phyloP scores from a whole-genome alignment of 345 rosid species.

The Pseudoturritis turrita region DNA sequence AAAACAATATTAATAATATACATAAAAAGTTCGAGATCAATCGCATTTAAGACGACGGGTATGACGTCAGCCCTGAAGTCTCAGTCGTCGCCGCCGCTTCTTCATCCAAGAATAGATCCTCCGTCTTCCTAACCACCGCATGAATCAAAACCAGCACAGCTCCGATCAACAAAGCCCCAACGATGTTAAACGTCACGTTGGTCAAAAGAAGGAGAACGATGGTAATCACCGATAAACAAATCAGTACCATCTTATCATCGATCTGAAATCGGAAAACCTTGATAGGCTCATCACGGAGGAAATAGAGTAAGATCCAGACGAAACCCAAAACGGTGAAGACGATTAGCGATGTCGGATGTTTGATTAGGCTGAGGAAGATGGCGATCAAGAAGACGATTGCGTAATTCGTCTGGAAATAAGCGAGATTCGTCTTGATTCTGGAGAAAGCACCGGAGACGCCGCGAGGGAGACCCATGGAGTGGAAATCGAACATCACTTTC shows the following conservation, averaged over 20 bases:
- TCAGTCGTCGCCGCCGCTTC: conserved; percentile 36
- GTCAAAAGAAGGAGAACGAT: conserved; percentile 58
- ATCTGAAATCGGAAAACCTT: conserved; percentile 44
- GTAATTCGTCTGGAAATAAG: conserved; percentile 66
- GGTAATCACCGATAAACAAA: conserved; percentile 45
- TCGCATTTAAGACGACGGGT: conserved; percentile 10
- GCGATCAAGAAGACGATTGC: conserved; percentile 46
- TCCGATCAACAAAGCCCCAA: conserved; percentile 50
- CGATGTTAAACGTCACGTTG: conserved; percentile 49
- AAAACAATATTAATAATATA: not conserved
- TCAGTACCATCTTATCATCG: conserved; percentile 50
- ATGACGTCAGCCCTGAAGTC: conserved; percentile 27
- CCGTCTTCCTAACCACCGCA: conserved; percentile 63
- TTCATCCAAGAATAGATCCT: conserved; percentile 58
- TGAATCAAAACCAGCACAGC: conserved; percentile 52
- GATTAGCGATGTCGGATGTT: conserved; percentile 72
- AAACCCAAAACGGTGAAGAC: conserved; percentile 59
- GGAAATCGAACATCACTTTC: conserved; percentile 56
- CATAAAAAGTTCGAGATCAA: not conserved
- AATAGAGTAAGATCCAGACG: conserved; percentile 70
- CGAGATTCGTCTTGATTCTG: conserved; percentile 42
- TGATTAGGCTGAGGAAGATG: conserved; percentile 58
- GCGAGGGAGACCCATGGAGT: conserved; percentile 39
- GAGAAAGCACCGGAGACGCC: conserved; percentile 34
- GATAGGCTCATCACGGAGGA: conserved; percentile 71